Evolutionary conservation across 306 rosid species (phyloP).

Genomic region (Acacia melanoxylon): DNA sequence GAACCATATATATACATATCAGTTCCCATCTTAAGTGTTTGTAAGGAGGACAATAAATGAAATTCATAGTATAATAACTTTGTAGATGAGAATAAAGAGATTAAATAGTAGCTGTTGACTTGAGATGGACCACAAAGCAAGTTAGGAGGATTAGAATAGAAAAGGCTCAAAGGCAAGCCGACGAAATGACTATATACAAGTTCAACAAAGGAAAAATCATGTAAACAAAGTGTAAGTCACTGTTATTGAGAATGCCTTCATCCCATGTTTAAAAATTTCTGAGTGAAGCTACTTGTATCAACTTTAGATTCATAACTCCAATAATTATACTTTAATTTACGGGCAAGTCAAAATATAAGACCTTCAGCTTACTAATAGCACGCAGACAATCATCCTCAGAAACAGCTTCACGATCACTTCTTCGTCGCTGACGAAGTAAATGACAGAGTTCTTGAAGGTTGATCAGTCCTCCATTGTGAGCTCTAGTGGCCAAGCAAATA

Average conservation of each 20-base stretch:
- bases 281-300: background rate
- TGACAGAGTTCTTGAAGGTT: slow-evolving; percentile 82
- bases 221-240: background rate
- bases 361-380: slow-evolving; percentile 95
- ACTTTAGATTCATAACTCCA: slow-evolving; percentile 6
- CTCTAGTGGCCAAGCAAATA: slow-evolving; percentile 89
- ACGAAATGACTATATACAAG: background rate
- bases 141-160: background rate
- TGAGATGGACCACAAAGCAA: background rate
- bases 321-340: slow-evolving; percentile 6
- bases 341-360: slow-evolving; percentile 34
- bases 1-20: background rate
- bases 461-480: slow-evolving; percentile 91
- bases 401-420: slow-evolving; percentile 80
- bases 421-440: slow-evolving; percentile 73
- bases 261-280: background rate
- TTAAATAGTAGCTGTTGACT: background rate
- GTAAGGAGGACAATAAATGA: background rate
- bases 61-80: background rate
- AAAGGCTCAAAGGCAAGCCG: slow-evolving; percentile 4
- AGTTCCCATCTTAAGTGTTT: background rate
- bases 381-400: slow-evolving; percentile 97
- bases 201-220: background rate
- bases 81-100: slow-evolving; percentile 1
- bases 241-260: background rate